Conservation (phyloP, 768 basidiomycete genomes). For the Mrakia blollopis region DNA sequence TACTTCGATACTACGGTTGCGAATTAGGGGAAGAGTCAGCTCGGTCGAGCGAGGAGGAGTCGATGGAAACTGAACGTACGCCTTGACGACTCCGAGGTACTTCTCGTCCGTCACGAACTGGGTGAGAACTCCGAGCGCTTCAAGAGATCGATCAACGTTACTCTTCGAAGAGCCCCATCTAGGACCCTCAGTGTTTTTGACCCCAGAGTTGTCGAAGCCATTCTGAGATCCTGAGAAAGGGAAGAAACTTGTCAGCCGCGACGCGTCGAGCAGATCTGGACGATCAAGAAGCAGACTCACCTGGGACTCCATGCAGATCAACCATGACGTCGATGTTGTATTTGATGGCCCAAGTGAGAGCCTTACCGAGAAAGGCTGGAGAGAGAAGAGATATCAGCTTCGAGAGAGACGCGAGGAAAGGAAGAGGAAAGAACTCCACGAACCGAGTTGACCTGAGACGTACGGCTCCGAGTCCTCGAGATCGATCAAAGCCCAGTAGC, state of each 20-base stretch:
- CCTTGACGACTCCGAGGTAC: conserved; percentile 27
- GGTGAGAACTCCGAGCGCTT: conserved; percentile 1
- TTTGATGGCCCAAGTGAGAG: conserved; percentile 21
- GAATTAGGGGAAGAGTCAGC: no score
- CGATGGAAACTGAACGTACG: not conserved
- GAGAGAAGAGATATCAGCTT: not conserved
- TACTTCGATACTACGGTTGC: not conserved
- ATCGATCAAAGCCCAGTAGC: conserved; percentile 13
- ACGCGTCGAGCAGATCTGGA: not conserved
- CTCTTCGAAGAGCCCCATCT: conserved; percentile 4
- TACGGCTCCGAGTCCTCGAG: conserved; percentile 15
- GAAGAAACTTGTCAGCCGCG: not conserved
- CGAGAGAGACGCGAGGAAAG: not conserved
- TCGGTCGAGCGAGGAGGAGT: no score
- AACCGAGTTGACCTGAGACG: conserved; percentile 20
- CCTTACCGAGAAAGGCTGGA: conserved; percentile 9
- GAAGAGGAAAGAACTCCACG: not conserved
- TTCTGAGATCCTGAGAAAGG: not conserved
- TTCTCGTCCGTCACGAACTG: not conserved
- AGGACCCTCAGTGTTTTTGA: not conserved
- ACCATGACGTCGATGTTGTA: conserved; percentile 29
- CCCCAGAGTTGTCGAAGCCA: not conserved
- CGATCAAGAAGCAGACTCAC: not conserved
- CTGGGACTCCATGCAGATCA: conserved; percentile 24
- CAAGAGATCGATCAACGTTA: conserved; percentile 26